phyloP scores from a whole-genome alignment of 371 early-diverging fungal genomes.

The Rhizopus microsporus region DNA sequence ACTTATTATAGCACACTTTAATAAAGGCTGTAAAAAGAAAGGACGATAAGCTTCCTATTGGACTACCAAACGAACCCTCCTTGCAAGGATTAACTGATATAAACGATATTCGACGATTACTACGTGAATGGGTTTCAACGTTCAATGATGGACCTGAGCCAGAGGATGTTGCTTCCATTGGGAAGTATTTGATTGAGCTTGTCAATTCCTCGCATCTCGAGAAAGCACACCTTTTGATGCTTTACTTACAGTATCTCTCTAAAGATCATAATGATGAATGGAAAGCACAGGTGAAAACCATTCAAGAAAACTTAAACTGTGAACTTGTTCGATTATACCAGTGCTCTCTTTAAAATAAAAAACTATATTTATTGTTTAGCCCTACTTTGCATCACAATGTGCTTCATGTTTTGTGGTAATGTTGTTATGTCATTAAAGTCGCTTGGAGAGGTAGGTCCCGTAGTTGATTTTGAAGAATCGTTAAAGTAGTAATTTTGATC shows the following conservation, averaged over 20 bases:
- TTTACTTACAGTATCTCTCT: conserved; percentile 26
- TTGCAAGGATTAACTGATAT: conserved; percentile 33
- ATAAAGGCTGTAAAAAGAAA: neutral
- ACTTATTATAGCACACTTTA: neutral
- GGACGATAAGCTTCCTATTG: neutral
- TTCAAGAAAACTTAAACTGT: conserved; percentile 3
- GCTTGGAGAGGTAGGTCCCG: neutral
- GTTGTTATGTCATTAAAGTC: neutral
- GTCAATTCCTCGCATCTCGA: conserved; percentile 31
- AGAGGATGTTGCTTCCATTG: conserved; percentile 37
- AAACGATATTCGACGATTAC: conserved; percentile 25
- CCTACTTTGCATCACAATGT: neutral
- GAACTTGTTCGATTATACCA: neutral
- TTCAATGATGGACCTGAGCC: conserved; percentile 33
- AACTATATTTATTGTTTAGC: too few species aligned
- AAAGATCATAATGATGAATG: conserved; percentile 3
- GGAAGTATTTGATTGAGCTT: conserved; percentile 30
- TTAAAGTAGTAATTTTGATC: conserved; percentile 1
- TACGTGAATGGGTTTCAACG: conserved; percentile 32
- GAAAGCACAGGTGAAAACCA: conserved; percentile 1
- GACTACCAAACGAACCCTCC: conserved; percentile 16
- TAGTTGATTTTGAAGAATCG: conserved; percentile 3
- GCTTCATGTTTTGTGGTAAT: neutral
- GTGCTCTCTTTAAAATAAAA: neutral
- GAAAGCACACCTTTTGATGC: conserved; percentile 31